Conservation (phyloP, 805 yeast genomes). For the Nakazawaea wickerhamii region DNA sequence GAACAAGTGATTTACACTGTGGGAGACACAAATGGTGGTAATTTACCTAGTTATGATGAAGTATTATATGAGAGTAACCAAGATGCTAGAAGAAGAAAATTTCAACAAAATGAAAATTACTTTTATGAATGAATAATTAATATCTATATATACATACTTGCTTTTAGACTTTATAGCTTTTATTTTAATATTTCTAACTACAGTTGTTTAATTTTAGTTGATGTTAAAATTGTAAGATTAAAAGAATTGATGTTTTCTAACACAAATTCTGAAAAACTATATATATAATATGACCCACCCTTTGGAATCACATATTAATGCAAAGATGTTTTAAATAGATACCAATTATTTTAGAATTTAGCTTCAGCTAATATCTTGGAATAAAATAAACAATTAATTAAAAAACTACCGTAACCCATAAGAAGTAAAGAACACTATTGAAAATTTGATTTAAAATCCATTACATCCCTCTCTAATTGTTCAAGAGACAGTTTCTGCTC, state of each 20-base stretch:
- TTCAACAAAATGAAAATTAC: slow-evolving; percentile 16
- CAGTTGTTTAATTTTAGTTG: too few species aligned
- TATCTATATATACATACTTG: background rate
- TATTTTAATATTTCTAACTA: too few species aligned
- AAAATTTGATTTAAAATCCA: slow-evolving; percentile 11
- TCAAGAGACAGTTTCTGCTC: background rate
- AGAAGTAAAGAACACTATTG: background rate
- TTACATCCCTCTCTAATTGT: slow-evolving; percentile 5
- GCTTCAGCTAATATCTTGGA: background rate
- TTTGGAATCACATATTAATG: too few species aligned
- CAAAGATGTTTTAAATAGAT: background rate
- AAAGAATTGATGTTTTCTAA: too few species aligned
- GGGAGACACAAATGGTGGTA: slow-evolving; percentile 4
- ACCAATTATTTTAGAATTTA: background rate
- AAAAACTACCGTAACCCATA: background rate
- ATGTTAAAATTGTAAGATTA: too few species aligned
- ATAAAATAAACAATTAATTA: background rate
- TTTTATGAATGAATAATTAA: slow-evolving; percentile 6
- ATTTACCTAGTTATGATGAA: slow-evolving; percentile 16
- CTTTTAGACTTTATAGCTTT: background rate
- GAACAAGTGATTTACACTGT: background rate
- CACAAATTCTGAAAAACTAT: too few species aligned
- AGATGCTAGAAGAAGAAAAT: slow-evolving; percentile 15
- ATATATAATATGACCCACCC: too few species aligned
- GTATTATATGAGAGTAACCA: slow-evolving; percentile 15